Evolutionary conservation across 768 basidiomycete genomes (phyloP).

Genomic region (Lactarius akahatsu): DNA sequence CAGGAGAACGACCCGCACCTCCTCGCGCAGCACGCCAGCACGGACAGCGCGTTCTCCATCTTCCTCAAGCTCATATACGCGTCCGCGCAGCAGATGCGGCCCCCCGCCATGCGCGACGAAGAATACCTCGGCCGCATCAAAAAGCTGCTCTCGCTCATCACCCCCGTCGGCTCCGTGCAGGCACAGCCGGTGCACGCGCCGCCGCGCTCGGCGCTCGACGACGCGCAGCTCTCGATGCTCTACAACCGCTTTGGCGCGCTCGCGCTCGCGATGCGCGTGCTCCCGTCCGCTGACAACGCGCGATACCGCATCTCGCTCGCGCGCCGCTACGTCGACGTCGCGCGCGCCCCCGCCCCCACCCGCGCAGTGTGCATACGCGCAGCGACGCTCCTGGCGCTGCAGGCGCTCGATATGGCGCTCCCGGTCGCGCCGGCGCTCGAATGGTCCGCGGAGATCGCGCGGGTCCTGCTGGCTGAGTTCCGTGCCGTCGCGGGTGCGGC

Average conservation of each 20-base stretch:
- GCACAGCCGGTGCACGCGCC: conserved; percentile 33
- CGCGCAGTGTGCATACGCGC: conserved; percentile 75
- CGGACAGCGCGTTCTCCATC: conserved; percentile 73
- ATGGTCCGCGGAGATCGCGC: conserved; percentile 66
- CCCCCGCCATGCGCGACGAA: conserved; percentile 33
- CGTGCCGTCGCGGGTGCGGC: conserved; percentile 30
- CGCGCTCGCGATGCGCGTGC: conserved; percentile 67
- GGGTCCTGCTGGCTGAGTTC: conserved; percentile 56
- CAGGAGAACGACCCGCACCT: conserved; percentile 52
- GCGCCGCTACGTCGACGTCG: conserved; percentile 64
- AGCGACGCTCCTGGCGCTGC: conserved; percentile 64
- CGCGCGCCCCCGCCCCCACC: conserved; percentile 59
- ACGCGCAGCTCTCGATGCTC: conserved; percentile 64
- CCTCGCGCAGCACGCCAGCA: conserved; percentile 48
- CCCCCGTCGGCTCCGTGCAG: conserved; percentile 68
- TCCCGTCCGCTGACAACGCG: conserved; percentile 48
- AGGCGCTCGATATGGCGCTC: conserved; percentile 54
- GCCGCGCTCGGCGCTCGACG: conserved; percentile 44
- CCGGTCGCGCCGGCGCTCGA: conserved; percentile 51
- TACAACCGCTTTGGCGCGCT: conserved; percentile 80
- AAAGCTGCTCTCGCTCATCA: conserved; percentile 68
- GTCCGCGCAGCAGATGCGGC: conserved; percentile 44
- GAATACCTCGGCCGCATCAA: conserved; percentile 47
- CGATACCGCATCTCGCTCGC: conserved; percentile 61
- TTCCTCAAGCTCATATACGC: conserved; percentile 82